phyloP scores from a whole-genome alignment of 768 basidiomycete genomes.

The Collybia sp. region DNA sequence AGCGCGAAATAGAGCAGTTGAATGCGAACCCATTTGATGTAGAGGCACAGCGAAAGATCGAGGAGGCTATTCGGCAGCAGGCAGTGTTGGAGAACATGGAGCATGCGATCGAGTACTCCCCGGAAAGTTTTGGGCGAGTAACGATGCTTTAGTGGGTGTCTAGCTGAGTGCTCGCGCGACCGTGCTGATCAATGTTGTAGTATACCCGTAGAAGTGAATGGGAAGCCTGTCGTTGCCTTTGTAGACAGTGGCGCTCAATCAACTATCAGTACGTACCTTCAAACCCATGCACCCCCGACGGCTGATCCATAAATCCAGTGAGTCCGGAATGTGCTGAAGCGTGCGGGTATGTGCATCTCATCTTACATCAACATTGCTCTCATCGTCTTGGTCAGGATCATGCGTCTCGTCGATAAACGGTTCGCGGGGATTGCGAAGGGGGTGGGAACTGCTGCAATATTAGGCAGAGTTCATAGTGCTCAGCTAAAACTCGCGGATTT shows the following conservation, averaged over 20 bases:
- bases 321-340: conserved; percentile 88
- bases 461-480: conserved; percentile 91
- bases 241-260: conserved; percentile 97
- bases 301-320: conserved; percentile 42
- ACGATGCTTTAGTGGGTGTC: conserved; percentile 92
- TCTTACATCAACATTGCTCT: background rate
- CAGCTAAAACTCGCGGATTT: conserved; percentile 87
- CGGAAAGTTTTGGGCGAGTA: conserved; percentile 91
- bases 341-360: conserved; percentile 61
- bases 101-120: conserved; percentile 90
- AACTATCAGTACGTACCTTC: conserved; percentile 76
- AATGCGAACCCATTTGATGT: conserved; percentile 89
- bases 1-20: conserved; percentile 60
- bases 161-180: conserved; percentile 1
- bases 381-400: conserved; percentile 50
- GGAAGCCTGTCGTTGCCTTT: conserved; percentile 87
- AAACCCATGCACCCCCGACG: background rate
- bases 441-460: conserved; percentile 91
- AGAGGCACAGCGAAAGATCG: conserved; percentile 90
- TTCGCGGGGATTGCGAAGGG: conserved; percentile 90
- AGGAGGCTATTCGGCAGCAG: conserved; percentile 87
- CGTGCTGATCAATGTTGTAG: conserved; percentile 29
- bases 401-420: conserved; percentile 86
- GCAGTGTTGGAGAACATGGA: conserved; percentile 90
- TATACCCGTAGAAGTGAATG: conserved; percentile 91